phyloP scores from a whole-genome alignment of 257 asterid species.

The Cinchona pubescens region DNA sequence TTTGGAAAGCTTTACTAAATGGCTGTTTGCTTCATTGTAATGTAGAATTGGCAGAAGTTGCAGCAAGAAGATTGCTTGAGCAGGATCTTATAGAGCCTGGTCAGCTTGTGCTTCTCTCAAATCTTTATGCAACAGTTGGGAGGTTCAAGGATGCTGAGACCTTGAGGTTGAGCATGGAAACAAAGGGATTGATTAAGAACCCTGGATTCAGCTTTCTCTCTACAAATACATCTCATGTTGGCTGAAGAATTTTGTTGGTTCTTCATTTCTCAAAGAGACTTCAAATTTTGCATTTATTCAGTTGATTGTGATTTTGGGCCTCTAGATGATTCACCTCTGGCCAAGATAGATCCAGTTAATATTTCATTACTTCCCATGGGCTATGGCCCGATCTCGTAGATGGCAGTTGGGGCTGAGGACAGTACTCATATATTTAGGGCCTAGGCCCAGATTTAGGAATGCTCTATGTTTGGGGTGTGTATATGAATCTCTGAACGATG shows the following conservation, averaged over 20 bases:
- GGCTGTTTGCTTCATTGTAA: slow-evolving; percentile 14
- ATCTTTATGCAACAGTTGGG: slow-evolving; percentile 27
- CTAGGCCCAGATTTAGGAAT: too few relatives aligned
- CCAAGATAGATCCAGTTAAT: too few relatives aligned
- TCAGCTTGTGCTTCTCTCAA: slow-evolving; percentile 20
- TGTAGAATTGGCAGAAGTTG: slow-evolving; percentile 20
- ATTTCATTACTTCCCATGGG: too few relatives aligned
- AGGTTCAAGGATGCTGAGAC: slow-evolving; percentile 26
- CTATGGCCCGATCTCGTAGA: too few relatives aligned
- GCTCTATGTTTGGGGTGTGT: too few relatives aligned
- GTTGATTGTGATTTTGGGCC: not conserved
- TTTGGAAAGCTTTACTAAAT: slow-evolving; percentile 20
- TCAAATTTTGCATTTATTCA: too few relatives aligned
- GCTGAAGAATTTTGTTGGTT: not conserved
- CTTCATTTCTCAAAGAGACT: not conserved
- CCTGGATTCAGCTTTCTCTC: slow-evolving; percentile 21
- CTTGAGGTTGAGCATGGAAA: slow-evolving; percentile 21
- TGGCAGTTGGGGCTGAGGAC: too few relatives aligned
- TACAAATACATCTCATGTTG: slow-evolving; percentile 9
- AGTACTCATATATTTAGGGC: too few relatives aligned
- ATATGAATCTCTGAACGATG: too few relatives aligned
- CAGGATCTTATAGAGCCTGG: slow-evolving; percentile 16
- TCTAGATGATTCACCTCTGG: not conserved
- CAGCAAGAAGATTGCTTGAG: slow-evolving; percentile 16
- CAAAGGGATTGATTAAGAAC: slow-evolving; percentile 12